Evolutionary conservation across 2,329 filamentous ascomycete species (phyloP).

Genomic region (Ophiocordyceps camponoti-floridani): DNA sequence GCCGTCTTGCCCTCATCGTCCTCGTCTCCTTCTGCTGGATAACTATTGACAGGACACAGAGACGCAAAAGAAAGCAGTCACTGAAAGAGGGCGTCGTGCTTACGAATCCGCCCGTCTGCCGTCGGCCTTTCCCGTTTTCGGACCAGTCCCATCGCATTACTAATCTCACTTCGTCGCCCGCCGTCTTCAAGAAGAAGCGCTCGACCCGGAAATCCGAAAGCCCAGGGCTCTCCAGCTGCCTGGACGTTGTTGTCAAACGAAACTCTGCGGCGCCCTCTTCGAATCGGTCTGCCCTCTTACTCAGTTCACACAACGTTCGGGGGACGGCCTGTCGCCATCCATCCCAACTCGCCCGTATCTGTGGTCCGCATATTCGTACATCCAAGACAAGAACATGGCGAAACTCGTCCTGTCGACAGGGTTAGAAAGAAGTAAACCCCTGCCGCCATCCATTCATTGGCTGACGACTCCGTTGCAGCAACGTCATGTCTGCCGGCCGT

Average conservation of each 20-base stretch:
- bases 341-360: background rate
- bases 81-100: background rate
- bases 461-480: slow-evolving; percentile 24
- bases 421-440: slow-evolving; percentile 28
- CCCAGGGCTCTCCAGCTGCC: background rate
- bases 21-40: background rate
- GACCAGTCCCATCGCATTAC: background rate
- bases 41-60: too few relatives aligned
- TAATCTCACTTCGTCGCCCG: background rate
- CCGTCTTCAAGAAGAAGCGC: background rate
- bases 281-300: background rate
- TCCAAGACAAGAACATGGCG: slow-evolving; percentile 32
- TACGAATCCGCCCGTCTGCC: background rate
- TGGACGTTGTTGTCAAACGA: background rate
- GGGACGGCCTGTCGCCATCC: background rate
- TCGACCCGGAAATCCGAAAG: background rate
- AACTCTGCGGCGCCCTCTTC: background rate
- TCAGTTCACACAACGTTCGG: background rate
- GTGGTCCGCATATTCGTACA: background rate
- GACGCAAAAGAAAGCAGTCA: background rate
- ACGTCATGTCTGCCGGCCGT: slow-evolving; percentile 71
- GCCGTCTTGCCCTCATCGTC: background rate
- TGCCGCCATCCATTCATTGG: background rate
- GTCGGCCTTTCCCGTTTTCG: background rate
- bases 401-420: slow-evolving; percentile 75